A percentile compares a stretch with the other conserved stretches of the same genome.
Conservation (phyloP, 2,329 filamentous ascomycete genomes). For the Aspergillus fischeri region DNA sequence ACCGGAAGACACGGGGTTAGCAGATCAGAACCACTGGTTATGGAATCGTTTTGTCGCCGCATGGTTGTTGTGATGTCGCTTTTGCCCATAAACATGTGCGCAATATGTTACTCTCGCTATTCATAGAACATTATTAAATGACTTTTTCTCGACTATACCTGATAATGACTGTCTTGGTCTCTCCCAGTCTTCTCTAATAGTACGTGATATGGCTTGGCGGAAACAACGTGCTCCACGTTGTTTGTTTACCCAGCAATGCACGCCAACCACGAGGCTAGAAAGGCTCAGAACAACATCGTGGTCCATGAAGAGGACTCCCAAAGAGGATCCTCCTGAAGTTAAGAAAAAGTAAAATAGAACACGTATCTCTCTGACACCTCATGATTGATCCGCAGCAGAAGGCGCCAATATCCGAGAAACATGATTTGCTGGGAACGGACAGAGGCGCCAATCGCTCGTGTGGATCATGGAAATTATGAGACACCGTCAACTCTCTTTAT, state of each 20-base stretch:
- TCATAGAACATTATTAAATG: not conserved
- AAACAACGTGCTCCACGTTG: not conserved
- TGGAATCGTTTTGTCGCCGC: conserved; percentile 2
- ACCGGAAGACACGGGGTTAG: not conserved
- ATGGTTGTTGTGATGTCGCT: conserved; percentile 7
- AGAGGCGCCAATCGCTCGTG: not conserved
- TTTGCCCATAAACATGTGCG: not conserved
- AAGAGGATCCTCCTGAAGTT: not conserved
- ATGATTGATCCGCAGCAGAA: not conserved
- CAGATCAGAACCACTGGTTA: not conserved
- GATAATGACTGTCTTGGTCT: not conserved
- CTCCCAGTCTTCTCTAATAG: not conserved
- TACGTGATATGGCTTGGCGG: not conserved
- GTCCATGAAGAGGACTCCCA: not conserved
- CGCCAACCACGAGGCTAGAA: not conserved
- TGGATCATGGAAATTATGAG: not conserved
- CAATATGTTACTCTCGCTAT: not conserved
- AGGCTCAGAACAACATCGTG: not conserved
- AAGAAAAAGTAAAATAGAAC: not conserved
- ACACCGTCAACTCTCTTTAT: not conserved
- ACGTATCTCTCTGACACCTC: not conserved
- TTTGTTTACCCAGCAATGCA: not conserved
- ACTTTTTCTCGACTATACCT: not conserved
- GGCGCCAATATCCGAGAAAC: not conserved
- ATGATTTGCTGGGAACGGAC: not conserved